These are phyloP conservation scores for Samsoniella hepiali DNA, from an alignment of 2,329 filamentous ascomycete species.

Conservation along the genomic window DNA sequence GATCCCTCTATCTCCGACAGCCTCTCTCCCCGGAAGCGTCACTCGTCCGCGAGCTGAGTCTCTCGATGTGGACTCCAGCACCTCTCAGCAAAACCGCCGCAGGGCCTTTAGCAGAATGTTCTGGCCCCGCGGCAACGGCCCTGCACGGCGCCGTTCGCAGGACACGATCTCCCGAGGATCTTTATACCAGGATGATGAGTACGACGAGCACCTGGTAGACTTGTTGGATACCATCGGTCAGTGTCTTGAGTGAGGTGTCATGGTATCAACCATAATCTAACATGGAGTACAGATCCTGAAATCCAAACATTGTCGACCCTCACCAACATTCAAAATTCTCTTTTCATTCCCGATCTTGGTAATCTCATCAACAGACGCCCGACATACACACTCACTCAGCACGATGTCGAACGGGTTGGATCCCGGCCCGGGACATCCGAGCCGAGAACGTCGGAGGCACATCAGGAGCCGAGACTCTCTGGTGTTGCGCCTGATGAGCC, in stretches of 20 bases:
- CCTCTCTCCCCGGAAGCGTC: constrained; percentile 27
- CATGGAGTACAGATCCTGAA: constrained; percentile 65
- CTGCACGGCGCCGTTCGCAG: constrained; percentile 5
- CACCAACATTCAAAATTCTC: constrained; percentile 85
- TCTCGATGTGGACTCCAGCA: neutral
- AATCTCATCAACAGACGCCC: constrained; percentile 71
- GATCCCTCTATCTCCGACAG: constrained; percentile 26
- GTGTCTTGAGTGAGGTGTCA: constrained; percentile 2
- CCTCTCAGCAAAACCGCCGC: constrained; percentile 6
- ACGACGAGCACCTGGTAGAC: constrained; percentile 38
- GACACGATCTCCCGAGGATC: neutral
- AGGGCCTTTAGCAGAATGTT: constrained; percentile 15
- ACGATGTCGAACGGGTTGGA: constrained; percentile 22
- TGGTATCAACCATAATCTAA: constrained; percentile 16
- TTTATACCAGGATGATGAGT: constrained; percentile 30
- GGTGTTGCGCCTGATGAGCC: constrained; percentile 25
- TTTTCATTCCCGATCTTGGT: constrained; percentile 82
- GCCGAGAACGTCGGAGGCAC: constrained; percentile 6
- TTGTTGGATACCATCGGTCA: constrained; percentile 40
- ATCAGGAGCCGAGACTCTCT: constrained; percentile 22
- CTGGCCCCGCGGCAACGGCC: constrained; percentile 16
- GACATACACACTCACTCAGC: constrained; percentile 68
- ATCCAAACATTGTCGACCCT: constrained; percentile 78
- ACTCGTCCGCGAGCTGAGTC: neutral
- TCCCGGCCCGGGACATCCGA: constrained; percentile 17